Evolutionary conservation across 2,329 filamentous ascomycete species (phyloP).

Genomic region (Colletotrichum musae): DNA sequence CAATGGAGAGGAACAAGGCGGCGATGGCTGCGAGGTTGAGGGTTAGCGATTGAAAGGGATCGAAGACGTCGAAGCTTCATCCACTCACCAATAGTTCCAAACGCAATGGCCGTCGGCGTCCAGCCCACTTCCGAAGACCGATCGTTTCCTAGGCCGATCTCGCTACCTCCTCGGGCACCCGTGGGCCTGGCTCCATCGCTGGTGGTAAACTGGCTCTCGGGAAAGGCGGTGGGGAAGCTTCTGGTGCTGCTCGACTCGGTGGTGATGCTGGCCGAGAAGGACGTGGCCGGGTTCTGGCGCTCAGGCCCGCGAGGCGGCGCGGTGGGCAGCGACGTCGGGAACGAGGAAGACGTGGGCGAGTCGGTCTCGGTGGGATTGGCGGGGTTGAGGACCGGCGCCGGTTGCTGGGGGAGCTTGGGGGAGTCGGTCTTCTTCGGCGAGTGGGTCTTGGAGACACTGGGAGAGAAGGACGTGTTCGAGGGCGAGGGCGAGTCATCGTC

Average conservation of each 20-base stretch:
- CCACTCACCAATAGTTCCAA: slow-evolving; percentile 35
- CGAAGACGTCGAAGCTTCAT: background rate
- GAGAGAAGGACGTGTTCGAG: slow-evolving; percentile 7
- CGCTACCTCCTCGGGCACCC: slow-evolving; percentile 11
- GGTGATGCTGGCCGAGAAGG: background rate
- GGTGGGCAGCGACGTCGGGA: slow-evolving; percentile 4
- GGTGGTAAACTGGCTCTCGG: slow-evolving; percentile 13
- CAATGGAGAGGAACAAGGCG: slow-evolving; percentile 29
- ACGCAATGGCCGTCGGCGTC: slow-evolving; percentile 38
- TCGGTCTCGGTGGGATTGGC: slow-evolving; percentile 22
- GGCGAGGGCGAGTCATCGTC: slow-evolving; percentile 39
- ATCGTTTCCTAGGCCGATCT: slow-evolving; percentile 20
- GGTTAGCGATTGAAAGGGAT: background rate
- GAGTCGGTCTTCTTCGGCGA: slow-evolving; percentile 17
- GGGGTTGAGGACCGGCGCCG: slow-evolving; percentile 26
- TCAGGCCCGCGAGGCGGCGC: background rate
- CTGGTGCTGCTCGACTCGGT: slow-evolving; percentile 6
- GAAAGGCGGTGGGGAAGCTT: slow-evolving; percentile 12
- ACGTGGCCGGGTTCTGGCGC: background rate
- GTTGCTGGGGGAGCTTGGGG: slow-evolving; percentile 8
- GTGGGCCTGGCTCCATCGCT: slow-evolving; percentile 4
- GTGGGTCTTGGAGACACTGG: slow-evolving; percentile 4
- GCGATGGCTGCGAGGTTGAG: slow-evolving; percentile 17
- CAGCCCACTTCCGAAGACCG: slow-evolving; percentile 26
- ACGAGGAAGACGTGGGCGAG: background rate